Base-by-base conservation (phyloP, 495 filamentous ascomycete genomes). In the Emericellopsis terricola region DNA sequence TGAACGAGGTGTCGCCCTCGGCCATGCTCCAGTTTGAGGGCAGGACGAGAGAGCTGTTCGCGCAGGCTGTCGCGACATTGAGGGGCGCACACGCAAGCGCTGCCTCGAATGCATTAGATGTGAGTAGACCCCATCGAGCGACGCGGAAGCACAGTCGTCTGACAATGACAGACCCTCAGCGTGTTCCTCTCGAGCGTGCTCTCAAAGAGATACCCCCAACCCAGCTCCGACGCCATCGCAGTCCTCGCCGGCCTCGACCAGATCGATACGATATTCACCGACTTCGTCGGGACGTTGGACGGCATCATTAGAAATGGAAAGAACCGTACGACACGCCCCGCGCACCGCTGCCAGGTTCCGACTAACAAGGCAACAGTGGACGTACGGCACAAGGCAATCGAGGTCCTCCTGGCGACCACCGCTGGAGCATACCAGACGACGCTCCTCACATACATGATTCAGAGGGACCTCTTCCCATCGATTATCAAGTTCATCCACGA, bases 401-500 rank as follows among this genome's bases (percentile, higher is more conserved):
- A 76, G 46, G 73, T 81, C 10, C 78, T 85, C 4, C 64, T 94
- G 26, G 76, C 84, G 2, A 74, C 93, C 37, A 73, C 78, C n/a
- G 81, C 85, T 19, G 84, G 86, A 16, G 86, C 84, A 33, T 96
- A 93, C 52, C 83, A 89, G 50, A 97, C 89, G 3, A 84, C 78
- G 37, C 61, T 97, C 19, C 65, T 94, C 29, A 87, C 86, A 2
- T 97, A 96, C 51, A 89, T 97, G 48, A 93, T 82, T 15, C 84
- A 96, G 46, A 65, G 85, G 37, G 89, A 97, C 59, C 62, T 96
- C 15, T 96, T 97, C 48, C 89, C 86, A 7, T 72, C 83, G 19
- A 65, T 96, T 31, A 91, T 94, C 74, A 94, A 91, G 85, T 82
- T 82, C 48, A 74, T 93, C 36, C 81, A 92, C 58, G 84, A 92